Conservation (phyloP, 2,329 filamentous ascomycete species). For the Cladophialophora yegresii region DNA sequence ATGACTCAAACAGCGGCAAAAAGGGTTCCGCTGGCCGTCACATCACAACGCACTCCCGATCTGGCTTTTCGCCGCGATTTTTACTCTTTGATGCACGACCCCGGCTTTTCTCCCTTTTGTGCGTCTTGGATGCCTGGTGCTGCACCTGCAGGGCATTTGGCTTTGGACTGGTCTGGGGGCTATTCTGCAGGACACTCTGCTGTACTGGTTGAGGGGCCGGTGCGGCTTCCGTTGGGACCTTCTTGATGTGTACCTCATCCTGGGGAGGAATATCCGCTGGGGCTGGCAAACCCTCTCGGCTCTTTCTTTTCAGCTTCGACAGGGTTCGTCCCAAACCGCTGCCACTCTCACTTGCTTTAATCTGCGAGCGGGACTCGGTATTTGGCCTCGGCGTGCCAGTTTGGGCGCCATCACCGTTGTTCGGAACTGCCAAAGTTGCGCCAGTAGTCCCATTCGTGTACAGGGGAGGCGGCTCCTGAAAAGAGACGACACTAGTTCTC, state of each 20-base stretch:
- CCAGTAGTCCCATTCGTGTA: slow-evolving; percentile 11
- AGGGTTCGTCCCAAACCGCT: slow-evolving; percentile 27
- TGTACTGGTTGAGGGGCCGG: not conserved
- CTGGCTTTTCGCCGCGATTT: slow-evolving; percentile 40
- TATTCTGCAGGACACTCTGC: not conserved
- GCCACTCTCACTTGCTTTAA: slow-evolving; percentile 36
- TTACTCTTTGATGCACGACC: slow-evolving; percentile 34
- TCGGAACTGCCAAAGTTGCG: slow-evolving; percentile 17
- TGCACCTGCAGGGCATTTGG: slow-evolving; percentile 13
- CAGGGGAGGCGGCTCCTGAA: slow-evolving; percentile 36
- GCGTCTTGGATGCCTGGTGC: slow-evolving; percentile 37
- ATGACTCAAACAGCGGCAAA: not conserved
- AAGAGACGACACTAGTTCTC: slow-evolving; percentile 38
- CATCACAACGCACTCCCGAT: slow-evolving; percentile 50
- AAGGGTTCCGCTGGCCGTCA: slow-evolving; percentile 30
- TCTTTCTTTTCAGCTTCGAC: slow-evolving; percentile 28
- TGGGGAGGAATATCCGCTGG: slow-evolving; percentile 5
- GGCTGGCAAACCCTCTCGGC: slow-evolving; percentile 24
- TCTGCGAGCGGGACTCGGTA: slow-evolving; percentile 16
- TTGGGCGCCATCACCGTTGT: slow-evolving; percentile 10
- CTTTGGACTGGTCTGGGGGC: slow-evolving; percentile 2
- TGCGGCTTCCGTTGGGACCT: slow-evolving; percentile 14
- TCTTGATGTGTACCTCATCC: slow-evolving; percentile 21
- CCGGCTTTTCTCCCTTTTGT: slow-evolving; percentile 43
- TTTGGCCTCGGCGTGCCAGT: slow-evolving; percentile 13